Conservation (phyloP, 345 rosid genomes). For the Ricinus communis region DNA sequence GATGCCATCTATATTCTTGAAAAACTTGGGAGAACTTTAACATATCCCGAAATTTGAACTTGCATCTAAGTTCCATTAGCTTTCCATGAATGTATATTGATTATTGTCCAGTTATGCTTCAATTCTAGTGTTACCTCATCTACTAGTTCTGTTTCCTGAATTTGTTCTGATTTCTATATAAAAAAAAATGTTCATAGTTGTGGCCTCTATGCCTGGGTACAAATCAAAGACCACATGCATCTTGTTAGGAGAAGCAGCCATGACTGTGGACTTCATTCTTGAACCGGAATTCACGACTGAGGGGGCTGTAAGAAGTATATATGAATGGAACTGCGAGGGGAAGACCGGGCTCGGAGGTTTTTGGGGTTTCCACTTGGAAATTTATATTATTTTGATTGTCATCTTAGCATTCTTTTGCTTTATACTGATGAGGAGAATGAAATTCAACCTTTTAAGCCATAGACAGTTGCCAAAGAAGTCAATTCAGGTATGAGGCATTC, state of each 20-base stretch:
- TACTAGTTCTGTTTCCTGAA: neutral
- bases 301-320: conserved; percentile 37
- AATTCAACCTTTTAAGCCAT: conserved; percentile 45
- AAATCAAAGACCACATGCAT: conserved; percentile 59
- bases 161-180: neutral
- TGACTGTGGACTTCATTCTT: conserved; percentile 68
- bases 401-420: conserved; percentile 52
- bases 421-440: conserved; percentile 52
- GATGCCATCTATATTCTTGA: neutral
- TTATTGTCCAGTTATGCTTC: neutral
- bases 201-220: conserved; percentile 69
- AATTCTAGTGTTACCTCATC: neutral
- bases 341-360: conserved; percentile 33
- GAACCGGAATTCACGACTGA: conserved; percentile 48
- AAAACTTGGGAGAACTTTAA: neutral
- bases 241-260: conserved; percentile 64
- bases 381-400: conserved; percentile 43
- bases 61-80: neutral
- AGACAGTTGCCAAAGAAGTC: conserved; percentile 44
- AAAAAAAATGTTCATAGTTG: conserved; percentile 49
- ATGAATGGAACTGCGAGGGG: conserved; percentile 41
- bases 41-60: neutral
- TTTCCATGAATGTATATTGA: too few species aligned
- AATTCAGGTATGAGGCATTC: conserved; percentile 22
- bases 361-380: conserved; percentile 46